Evolutionary conservation across 2,329 filamentous ascomycete species (phyloP).

Genomic region (Xylogone sp.): DNA sequence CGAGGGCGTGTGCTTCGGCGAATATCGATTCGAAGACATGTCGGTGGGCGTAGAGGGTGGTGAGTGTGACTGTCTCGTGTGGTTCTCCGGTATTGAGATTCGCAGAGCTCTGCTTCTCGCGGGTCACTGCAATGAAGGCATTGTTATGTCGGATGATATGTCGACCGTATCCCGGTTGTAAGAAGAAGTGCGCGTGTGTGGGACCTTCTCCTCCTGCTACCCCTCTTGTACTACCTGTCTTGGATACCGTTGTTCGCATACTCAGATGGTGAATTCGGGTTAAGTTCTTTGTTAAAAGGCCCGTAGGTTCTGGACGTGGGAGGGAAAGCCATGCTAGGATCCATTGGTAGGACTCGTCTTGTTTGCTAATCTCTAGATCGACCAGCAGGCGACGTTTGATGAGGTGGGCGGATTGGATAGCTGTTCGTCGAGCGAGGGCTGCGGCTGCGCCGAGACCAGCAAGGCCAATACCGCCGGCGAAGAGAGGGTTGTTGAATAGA

Average conservation of each 20-base stretch:
- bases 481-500: constrained; percentile 60
- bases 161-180: constrained; percentile 86
- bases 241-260: constrained; percentile 42
- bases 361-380: constrained; percentile 91
- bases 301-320: constrained; percentile 55
- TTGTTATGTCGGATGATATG: constrained; percentile 85
- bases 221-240: constrained; percentile 55
- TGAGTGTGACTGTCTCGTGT: constrained; percentile 91
- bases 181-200: constrained; percentile 74
- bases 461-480: constrained; percentile 78
- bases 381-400: constrained; percentile 84
- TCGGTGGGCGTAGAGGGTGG: constrained; percentile 84
- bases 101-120: constrained; percentile 80
- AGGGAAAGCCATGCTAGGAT: constrained; percentile 91
- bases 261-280: constrained; percentile 59
- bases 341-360: constrained; percentile 92
- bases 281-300: constrained; percentile 45
- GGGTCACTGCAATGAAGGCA: constrained; percentile 81
- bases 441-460: constrained; percentile 81
- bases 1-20: constrained; percentile 77
- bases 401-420: constrained; percentile 68
- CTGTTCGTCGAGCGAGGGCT: constrained; percentile 74
- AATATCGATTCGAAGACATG: constrained; percentile 91
- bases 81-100: constrained; percentile 81
- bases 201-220: constrained; percentile 40